These are phyloP conservation scores for Pyrenochaeta sp. DNA, from an alignment of 2,329 filamentous ascomycete genomes.

Conservation along the genomic window DNA sequence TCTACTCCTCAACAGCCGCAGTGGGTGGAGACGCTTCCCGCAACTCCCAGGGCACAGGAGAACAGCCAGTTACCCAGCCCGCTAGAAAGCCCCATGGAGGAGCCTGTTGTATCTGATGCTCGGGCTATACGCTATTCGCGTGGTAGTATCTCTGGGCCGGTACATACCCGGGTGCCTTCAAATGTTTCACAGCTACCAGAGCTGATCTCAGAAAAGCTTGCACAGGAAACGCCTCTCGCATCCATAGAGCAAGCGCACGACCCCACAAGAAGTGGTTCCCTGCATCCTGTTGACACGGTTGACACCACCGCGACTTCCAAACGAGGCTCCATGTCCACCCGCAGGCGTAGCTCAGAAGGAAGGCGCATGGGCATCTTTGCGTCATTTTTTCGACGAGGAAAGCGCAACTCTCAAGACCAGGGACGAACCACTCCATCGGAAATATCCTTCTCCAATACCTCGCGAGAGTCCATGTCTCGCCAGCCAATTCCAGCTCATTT, in stretches of 20 bases:
- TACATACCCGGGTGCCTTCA: slow-evolving; percentile 58
- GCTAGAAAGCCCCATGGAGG: slow-evolving; percentile 54
- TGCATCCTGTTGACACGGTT: slow-evolving; percentile 42
- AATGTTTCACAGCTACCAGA: slow-evolving; percentile 64
- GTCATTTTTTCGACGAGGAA: slow-evolving; percentile 74
- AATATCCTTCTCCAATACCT: slow-evolving; percentile 82
- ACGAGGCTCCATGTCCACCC: slow-evolving; percentile 24
- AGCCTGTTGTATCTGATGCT: slow-evolving; percentile 59
- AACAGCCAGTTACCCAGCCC: slow-evolving; percentile 46
- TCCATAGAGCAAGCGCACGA: slow-evolving; percentile 50
- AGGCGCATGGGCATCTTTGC: slow-evolving; percentile 47
- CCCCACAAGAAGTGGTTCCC: slow-evolving; percentile 41
- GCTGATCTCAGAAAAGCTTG: slow-evolving; percentile 53
- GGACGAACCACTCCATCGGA: slow-evolving; percentile 70
- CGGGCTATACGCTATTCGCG: slow-evolving; percentile 58
- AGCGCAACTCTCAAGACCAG: slow-evolving; percentile 59
- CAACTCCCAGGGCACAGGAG: slow-evolving; percentile 27
- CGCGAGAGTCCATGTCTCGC: slow-evolving; percentile 81
- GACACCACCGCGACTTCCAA: slow-evolving; percentile 43
- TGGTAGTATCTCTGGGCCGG: slow-evolving; percentile 57
- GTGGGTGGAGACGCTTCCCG: slow-evolving; percentile 23
- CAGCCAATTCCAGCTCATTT: slow-evolving; percentile 62
- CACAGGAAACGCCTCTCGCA: slow-evolving; percentile 49
- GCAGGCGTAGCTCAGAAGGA: slow-evolving; percentile 46
- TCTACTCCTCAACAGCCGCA: slow-evolving; percentile 47